Conservation (phyloP, 2,329 filamentous ascomycete genomes). For the Purpureocillium lavendulum region DNA sequence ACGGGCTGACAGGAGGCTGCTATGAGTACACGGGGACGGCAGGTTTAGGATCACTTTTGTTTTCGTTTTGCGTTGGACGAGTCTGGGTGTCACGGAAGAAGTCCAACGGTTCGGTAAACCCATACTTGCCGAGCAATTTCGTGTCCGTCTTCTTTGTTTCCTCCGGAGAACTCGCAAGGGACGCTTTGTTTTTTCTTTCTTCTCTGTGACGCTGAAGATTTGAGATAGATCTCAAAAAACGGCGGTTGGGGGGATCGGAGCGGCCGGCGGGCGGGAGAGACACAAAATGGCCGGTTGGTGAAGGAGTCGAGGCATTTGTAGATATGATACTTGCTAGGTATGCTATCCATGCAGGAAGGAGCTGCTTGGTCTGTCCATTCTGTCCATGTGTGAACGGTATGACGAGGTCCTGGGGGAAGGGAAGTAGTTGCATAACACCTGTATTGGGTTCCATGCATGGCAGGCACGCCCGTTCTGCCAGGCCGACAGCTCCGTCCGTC, state of each 20-base stretch:
- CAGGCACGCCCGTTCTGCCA: too few relatives aligned
- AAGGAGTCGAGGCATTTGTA: not conserved
- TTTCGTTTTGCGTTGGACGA: not conserved
- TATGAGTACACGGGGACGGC: not conserved
- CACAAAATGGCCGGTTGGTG: not conserved
- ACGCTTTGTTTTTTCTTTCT: too few relatives aligned
- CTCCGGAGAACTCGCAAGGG: too few relatives aligned
- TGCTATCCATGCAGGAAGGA: too few relatives aligned
- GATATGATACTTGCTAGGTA: not conserved
- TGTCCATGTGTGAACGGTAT: conserved; percentile 1
- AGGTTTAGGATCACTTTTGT: conserved; percentile 1
- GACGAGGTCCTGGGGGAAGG: too few relatives aligned
- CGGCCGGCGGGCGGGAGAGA: not conserved
- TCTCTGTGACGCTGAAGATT: too few relatives aligned
- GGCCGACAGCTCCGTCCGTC: too few relatives aligned
- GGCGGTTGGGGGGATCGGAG: too few relatives aligned
- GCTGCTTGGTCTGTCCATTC: not conserved
- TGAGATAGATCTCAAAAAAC: too few relatives aligned
- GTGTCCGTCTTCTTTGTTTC: too few relatives aligned
- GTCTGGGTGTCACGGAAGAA: not conserved
- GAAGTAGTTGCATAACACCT: conserved; percentile 3
- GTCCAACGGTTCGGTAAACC: not conserved
- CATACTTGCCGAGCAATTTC: too few relatives aligned
- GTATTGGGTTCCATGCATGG: too few relatives aligned
- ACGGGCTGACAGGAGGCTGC: not conserved